A percentile compares a stretch with the other conserved stretches of the same genome.
Evolutionary conservation across 345 rosid species (phyloP).

Genomic region (Salix suchowensis): DNA sequence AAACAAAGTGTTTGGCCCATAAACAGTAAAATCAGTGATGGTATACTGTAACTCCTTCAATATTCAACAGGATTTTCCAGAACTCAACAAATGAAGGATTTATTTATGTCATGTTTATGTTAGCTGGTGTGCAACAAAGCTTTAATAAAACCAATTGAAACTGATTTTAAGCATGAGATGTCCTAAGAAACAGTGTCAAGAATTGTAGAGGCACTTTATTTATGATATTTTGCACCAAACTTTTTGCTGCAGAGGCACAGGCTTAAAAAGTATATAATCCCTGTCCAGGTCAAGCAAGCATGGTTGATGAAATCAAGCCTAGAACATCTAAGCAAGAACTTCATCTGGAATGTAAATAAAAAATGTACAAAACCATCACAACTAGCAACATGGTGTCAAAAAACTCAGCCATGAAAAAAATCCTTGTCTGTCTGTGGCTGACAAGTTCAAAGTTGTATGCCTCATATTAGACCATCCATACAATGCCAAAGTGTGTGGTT

Average conservation of each 20-base stretch:
- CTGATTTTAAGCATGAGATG: neutral
- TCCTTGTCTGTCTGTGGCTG: neutral
- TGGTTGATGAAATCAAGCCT: neutral
- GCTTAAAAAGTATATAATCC: neutral
- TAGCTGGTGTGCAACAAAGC: neutral
- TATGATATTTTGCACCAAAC: neutral
- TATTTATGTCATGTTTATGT: neutral
- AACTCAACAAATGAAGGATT: neutral
- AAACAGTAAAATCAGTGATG: neutral
- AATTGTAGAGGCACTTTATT: neutral
- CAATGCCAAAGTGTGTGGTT: neutral
- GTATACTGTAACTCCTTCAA: neutral
- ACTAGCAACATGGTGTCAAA: neutral
- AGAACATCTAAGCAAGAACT: neutral
- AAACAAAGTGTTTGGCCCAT: neutral
- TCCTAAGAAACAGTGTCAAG: neutral
- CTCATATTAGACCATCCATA: neutral
- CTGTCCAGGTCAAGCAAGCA: neutral
- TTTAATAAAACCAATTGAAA: neutral
- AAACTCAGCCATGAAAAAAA: neutral
- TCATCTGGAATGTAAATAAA: neutral
- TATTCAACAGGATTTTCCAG: neutral
- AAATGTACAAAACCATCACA: neutral
- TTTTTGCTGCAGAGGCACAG: neutral
- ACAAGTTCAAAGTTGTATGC: neutral